Evolutionary conservation across 805 yeast species (phyloP).

Genomic region (Yarrowia sp.): DNA sequence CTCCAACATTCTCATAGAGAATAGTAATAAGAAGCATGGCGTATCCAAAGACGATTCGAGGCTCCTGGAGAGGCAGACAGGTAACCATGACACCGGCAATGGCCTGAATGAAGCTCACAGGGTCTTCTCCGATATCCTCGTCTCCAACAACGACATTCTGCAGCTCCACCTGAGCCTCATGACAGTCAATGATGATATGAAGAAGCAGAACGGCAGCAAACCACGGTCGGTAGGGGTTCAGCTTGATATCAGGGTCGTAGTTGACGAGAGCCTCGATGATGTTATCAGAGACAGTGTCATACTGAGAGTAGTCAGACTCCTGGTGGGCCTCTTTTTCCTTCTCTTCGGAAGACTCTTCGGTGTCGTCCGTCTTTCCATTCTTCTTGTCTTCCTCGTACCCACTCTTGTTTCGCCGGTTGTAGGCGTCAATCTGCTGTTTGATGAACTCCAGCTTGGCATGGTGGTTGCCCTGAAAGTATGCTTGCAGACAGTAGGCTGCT

Average conservation of each 20-base stretch:
- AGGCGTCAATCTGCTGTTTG: conserved; percentile 65
- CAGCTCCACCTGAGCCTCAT: conserved; percentile 44
- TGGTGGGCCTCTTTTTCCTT: conserved; percentile 15
- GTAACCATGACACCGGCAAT: conserved; percentile 76
- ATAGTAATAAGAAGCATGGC: conserved; percentile 74
- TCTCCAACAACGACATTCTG: conserved; percentile 60
- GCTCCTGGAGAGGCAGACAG: conserved; percentile 65
- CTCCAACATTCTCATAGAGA: conserved; percentile 77
- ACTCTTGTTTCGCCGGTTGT: conserved; percentile 48
- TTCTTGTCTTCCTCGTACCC: conserved; percentile 21
- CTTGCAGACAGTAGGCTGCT: conserved; percentile 67
- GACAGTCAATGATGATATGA: conserved; percentile 47
- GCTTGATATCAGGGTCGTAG: conserved; percentile 70
- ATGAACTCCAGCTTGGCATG: conserved; percentile 69
- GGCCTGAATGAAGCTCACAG: conserved; percentile 72
- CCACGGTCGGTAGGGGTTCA: conserved; percentile 90
- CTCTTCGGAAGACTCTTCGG: neutral
- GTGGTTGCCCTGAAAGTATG: conserved; percentile 69
- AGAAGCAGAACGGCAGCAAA: conserved; percentile 74
- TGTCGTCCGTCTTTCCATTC: conserved; percentile 13
- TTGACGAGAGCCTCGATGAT: conserved; percentile 74
- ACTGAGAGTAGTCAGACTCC: conserved; percentile 1
- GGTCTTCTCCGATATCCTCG: conserved; percentile 65
- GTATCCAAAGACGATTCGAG: conserved; percentile 79
- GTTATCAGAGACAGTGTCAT: conserved; percentile 54